phyloP scores from a whole-genome alignment of 2,329 filamentous ascomycete species.

The Sarocladium strictum region DNA sequence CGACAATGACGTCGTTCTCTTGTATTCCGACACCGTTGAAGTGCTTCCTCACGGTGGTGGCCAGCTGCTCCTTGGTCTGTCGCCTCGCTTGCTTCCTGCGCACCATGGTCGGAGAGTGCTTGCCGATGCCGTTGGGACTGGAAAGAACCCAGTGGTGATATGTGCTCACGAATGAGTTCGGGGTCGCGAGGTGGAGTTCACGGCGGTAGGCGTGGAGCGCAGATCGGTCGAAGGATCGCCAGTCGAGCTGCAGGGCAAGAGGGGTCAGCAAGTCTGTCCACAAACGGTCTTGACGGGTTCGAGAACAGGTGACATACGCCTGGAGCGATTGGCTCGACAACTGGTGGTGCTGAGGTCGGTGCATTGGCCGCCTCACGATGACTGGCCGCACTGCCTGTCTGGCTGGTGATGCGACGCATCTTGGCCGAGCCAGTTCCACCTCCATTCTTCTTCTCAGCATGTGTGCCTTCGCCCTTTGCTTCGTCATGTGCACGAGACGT shows the following conservation, averaged over 20 bases:
- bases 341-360: slow-evolving; percentile 25
- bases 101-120: slow-evolving; percentile 71
- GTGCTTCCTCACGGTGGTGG: slow-evolving; percentile 69
- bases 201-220: slow-evolving; percentile 71
- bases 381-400: slow-evolving; percentile 37
- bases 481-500: slow-evolving; percentile 41
- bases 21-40: slow-evolving; percentile 75
- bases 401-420: slow-evolving; percentile 49
- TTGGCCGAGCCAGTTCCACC: slow-evolving; percentile 42
- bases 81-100: slow-evolving; percentile 53
- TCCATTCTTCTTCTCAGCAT: slow-evolving; percentile 39
- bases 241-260: slow-evolving; percentile 45
- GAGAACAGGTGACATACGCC: slow-evolving; percentile 22
- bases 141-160: slow-evolving; percentile 58
- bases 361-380: slow-evolving; percentile 39
- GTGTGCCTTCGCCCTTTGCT: slow-evolving; percentile 34
- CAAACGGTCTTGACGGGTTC: not conserved
- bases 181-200: slow-evolving; percentile 64
- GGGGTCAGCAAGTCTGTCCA: slow-evolving; percentile 12
- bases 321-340: slow-evolving; percentile 25
- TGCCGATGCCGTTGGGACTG: slow-evolving; percentile 58
- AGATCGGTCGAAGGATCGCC: slow-evolving; percentile 60
- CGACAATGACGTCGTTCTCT: slow-evolving; percentile 78
- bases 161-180: slow-evolving; percentile 61
- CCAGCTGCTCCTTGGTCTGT: slow-evolving; percentile 67